Evolutionary conservation across 2,329 filamentous ascomycete species (phyloP).

Genomic region (Aspergillus tubingensis): DNA sequence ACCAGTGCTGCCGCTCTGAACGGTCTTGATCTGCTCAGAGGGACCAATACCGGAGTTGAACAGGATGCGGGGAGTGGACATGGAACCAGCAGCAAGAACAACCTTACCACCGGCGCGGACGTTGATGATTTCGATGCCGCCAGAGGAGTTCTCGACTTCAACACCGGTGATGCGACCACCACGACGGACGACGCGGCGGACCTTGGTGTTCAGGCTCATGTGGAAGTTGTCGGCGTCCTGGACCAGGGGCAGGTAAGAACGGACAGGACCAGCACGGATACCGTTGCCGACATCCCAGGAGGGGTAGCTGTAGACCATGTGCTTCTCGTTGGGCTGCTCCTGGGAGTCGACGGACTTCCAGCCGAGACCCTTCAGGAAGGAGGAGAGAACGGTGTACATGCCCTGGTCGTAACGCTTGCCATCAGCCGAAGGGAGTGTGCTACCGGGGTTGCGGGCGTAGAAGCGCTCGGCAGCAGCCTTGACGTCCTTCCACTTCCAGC

Average conservation of each 20-base stretch:
- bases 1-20: conserved; percentile 47
- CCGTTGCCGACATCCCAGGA: conserved; percentile 67
- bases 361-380: conserved; percentile 59
- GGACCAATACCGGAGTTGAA: conserved; percentile 70
- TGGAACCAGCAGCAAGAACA: conserved; percentile 66
- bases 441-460: conserved; percentile 70
- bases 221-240: conserved; percentile 63
- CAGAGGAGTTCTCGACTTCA: conserved; percentile 19
- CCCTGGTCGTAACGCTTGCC: conserved; percentile 65
- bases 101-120: conserved; percentile 65
- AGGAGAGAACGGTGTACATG: conserved; percentile 63
- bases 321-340: conserved; percentile 61
- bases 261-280: conserved; percentile 68
- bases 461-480: conserved; percentile 60
- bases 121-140: conserved; percentile 60
- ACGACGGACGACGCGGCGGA: conserved; percentile 64
- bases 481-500: conserved; percentile 69
- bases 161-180: conserved; percentile 62
- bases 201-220: conserved; percentile 65
- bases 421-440: conserved; percentile 65
- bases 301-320: conserved; percentile 63
- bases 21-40: conserved; percentile 45
- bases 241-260: conserved; percentile 67
- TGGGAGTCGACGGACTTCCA: conserved; percentile 66
- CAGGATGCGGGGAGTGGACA: conserved; percentile 68